Conservation (phyloP, 129 eudicot genomes). For the Helianthus annuus region DNA sequence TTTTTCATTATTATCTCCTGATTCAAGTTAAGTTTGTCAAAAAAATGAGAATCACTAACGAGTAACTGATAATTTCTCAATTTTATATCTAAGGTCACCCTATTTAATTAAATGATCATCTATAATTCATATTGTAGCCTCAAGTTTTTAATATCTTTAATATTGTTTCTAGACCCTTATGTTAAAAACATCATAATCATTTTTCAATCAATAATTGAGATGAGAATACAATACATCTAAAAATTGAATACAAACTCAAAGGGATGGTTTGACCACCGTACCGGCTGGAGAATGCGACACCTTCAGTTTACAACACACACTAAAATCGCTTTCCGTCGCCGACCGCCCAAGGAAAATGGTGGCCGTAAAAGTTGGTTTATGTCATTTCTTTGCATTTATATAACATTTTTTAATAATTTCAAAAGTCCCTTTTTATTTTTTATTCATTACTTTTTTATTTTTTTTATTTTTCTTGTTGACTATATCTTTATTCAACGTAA, state of each 20-base stretch:
- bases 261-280: conserved; percentile 16
- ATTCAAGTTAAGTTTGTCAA: too few relatives aligned
- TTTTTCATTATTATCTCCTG: too few relatives aligned
- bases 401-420: neutral
- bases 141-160: neutral
- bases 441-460: neutral
- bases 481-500: too few relatives aligned
- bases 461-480: neutral
- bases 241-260: conserved; percentile 8
- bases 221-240: neutral
- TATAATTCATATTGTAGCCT: neutral
- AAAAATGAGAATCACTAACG: too few relatives aligned
- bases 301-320: conserved; percentile 29
- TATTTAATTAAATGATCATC: too few relatives aligned
- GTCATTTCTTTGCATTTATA: conserved; percentile 19
- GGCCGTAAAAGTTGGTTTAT: conserved; percentile 26
- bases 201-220: neutral
- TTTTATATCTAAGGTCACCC: too few relatives aligned
- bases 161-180: neutral
- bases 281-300: conserved; percentile 8
- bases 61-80: too few relatives aligned
- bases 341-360: conserved; percentile 36
- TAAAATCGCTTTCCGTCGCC: conserved; percentile 28
- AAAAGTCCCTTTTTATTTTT: conserved; percentile 7
- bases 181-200: neutral